phyloP scores from a whole-genome alignment of 2,329 filamentous ascomycete species.

The Hymenoscyphus linearis region DNA sequence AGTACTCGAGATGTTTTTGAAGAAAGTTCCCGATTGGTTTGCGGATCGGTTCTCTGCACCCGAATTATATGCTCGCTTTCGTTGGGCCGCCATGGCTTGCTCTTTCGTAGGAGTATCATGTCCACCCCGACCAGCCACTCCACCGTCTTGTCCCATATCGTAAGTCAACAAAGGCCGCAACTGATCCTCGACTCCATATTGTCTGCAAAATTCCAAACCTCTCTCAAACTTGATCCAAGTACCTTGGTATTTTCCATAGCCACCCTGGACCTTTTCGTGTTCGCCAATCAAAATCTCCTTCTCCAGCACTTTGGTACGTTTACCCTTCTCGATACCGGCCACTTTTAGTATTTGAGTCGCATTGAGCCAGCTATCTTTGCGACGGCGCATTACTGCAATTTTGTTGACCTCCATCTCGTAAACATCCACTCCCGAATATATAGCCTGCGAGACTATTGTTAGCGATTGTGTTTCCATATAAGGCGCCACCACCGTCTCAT shows the following conservation, averaged over 20 bases:
- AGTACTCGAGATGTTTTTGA: conserved; percentile 92
- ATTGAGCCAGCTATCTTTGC: conserved; percentile 94
- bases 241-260: conserved; percentile 97
- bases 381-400: conserved; percentile 90
- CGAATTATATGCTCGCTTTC: conserved; percentile 86
- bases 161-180: conserved; percentile 72
- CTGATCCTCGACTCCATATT: conserved; percentile 71
- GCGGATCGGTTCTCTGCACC: conserved; percentile 63
- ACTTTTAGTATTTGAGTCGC: conserved; percentile 98
- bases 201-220: conserved; percentile 84
- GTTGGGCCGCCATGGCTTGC: conserved; percentile 92
- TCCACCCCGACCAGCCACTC: conserved; percentile 63
- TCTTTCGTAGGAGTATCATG: conserved; percentile 97
- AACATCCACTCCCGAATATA: conserved; percentile 92
- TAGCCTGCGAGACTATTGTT: conserved; percentile 49
- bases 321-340: conserved; percentile 93
- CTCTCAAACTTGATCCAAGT: conserved; percentile 97
- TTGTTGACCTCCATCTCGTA: conserved; percentile 98
- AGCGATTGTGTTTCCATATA: conserved; percentile 3
- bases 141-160: conserved; percentile 73
- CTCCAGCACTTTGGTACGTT: conserved; percentile 94
- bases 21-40: conserved; percentile 78
- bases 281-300: conserved; percentile 96
- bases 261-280: conserved; percentile 97
- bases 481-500: neutral